Evolutionary conservation across 2,329 filamentous ascomycete genomes (phyloP).

Genomic region (Alternaria solani): DNA sequence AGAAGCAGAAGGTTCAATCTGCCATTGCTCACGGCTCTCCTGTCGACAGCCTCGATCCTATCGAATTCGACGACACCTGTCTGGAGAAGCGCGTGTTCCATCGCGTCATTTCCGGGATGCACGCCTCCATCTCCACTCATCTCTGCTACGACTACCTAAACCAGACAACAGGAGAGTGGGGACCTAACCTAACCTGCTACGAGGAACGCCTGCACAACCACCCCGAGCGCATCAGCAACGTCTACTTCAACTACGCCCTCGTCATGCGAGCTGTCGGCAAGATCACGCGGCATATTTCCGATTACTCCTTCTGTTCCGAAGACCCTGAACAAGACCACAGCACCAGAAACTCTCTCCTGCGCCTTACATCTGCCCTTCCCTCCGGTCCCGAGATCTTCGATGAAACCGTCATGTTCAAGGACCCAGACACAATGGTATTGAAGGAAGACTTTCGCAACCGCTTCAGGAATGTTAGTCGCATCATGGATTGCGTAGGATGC

Average conservation of each 20-base stretch:
- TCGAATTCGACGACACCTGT: conserved; percentile 89
- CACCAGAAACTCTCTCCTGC: conserved; percentile 83
- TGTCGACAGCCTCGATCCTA: conserved; percentile 67
- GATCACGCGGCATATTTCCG: conserved; percentile 78
- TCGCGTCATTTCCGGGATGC: conserved; percentile 94
- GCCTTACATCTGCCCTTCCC: conserved; percentile 74
- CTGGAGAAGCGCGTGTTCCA: conserved; percentile 99
- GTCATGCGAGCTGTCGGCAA: conserved; percentile 91
- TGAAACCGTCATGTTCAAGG: conserved; percentile 92
- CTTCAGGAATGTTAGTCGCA: conserved; percentile 92
- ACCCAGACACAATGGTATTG: conserved; percentile 72
- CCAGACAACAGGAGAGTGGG: conserved; percentile 92
- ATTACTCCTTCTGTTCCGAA: conserved; percentile 91
- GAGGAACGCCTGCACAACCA: conserved; percentile 81
- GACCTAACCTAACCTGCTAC: conserved; percentile 90
- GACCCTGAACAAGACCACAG: conserved; percentile 78
- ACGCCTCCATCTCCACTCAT: conserved; percentile 95
- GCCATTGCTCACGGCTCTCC: conserved; percentile 62
- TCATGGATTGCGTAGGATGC: conserved; percentile 99
- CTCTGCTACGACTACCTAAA: conserved; percentile 97
- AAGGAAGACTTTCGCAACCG: conserved; percentile 98
- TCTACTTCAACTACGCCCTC: conserved; percentile 99
- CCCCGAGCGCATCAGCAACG: conserved; percentile 92
- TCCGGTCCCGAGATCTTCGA: conserved; percentile 82
- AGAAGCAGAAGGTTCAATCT: conserved; percentile 67